Base-by-base conservation (phyloP, 805 yeast genomes). In the Metschnikowia arizonensis region DNA sequence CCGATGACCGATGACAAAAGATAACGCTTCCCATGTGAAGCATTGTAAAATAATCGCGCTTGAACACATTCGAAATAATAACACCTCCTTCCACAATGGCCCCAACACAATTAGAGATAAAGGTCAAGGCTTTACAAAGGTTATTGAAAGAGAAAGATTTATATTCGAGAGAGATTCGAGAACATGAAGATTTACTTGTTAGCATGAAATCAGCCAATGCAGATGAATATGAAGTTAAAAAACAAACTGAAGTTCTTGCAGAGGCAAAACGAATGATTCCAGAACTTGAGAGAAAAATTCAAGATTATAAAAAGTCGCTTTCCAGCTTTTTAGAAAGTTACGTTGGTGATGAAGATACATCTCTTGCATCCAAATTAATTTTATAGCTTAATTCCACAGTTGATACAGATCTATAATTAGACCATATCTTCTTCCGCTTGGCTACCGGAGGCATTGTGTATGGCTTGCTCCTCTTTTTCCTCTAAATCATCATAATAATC, bases 21-120 rank as follows among this genome's bases (percentile, higher is more conserved):
- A 7, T n/a, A 21, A 9, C 17, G 17, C 2, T 33, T 19, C 26
- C 21, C 5, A 33, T n/a, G n/a, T n/a, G 15, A n/a, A 4, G 17
- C n/a, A 18, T 12, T 18, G 11, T 12, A 30, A 36, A 17, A 12
- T 11, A 18, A 6, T 28, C 18, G 33, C 40, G 40, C 40, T 14
- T 26, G 10, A 12, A 28, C 7, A 5, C 21, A n/a, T 25, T 25
- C 31, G 15, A 33, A 33, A 15, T 31, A 26, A 25, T 15, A 24
- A 35, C 26, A 18, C 28, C 19, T 17, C 18, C 5, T 8, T 9
- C 12, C 11, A 35, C 30, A 59, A 84, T 84, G 85, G 73, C 88
- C 1, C 93, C 91, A 25, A 69, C 87, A 1, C 80, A 74, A 48
- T 64, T 85, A 33, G 85, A 83, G 55, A 85, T 88, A 60, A 86